A percentile compares a stretch with the other conserved stretches of the same genome.
Evolutionary conservation across 164 flowering plant genomes (phyloP).

Genomic region (Paratinospora sagittata): DNA sequence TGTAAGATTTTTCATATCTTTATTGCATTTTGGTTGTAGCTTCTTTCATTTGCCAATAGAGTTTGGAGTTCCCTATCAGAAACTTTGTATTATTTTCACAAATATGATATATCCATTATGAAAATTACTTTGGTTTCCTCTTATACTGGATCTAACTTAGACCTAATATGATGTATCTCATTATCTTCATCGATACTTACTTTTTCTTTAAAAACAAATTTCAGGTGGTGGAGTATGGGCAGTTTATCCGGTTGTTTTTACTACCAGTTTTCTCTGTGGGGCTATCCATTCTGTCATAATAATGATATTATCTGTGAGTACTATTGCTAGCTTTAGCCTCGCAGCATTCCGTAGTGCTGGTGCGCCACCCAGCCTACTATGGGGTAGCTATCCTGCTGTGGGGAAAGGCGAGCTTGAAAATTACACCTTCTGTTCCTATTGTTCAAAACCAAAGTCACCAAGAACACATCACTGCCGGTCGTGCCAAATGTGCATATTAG

Average conservation of each 20-base stretch:
- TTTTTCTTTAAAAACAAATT: neutral
- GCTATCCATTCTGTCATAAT: slow-evolving; percentile 46
- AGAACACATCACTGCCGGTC: slow-evolving; percentile 89
- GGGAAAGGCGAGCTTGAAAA: slow-evolving; percentile 65
- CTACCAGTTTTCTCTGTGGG: slow-evolving; percentile 46
- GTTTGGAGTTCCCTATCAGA: too few species aligned
- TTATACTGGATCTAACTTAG: neutral
- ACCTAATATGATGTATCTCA: neutral
- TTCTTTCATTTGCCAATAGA: too few species aligned
- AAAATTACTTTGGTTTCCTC: neutral
- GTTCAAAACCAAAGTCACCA: slow-evolving; percentile 86
- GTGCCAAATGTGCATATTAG: slow-evolving; percentile 75
- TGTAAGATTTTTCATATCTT: too few species aligned
- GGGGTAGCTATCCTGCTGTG: slow-evolving; percentile 84
- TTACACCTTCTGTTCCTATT: slow-evolving; percentile 68
- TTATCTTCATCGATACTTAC: neutral
- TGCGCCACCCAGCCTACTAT: slow-evolving; percentile 45
- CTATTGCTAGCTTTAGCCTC: slow-evolving; percentile 56
- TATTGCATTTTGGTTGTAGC: too few species aligned
- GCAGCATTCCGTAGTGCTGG: slow-evolving; percentile 73
- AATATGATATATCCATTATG: neutral
- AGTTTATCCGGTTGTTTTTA: slow-evolving; percentile 67
- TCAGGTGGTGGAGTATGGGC: slow-evolving; percentile 99
- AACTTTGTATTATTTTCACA: too few species aligned
- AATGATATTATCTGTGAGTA: slow-evolving; percentile 41